Evolutionary conservation across 2,329 filamentous ascomycete genomes (phyloP).

Genomic region (Arthrobotrys sinensis): DNA sequence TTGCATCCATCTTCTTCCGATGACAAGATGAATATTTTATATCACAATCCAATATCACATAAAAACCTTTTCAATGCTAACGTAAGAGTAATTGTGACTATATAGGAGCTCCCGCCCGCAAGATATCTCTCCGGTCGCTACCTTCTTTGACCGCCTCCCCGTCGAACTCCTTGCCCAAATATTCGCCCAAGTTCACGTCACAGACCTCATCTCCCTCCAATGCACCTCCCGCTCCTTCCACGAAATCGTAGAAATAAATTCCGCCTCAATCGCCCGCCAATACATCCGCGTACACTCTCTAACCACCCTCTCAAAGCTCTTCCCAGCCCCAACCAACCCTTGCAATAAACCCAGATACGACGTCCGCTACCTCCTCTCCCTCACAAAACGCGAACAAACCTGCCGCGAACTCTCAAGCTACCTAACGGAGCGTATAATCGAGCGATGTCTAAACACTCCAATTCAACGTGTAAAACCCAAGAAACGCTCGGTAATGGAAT

Average conservation of each 20-base stretch:
- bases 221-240: slow-evolving; percentile 63
- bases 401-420: slow-evolving; percentile 63
- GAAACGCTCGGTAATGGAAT: slow-evolving; percentile 50
- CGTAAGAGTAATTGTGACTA: background rate
- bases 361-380: slow-evolving; percentile 62
- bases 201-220: slow-evolving; percentile 63
- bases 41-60: background rate
- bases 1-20: slow-evolving; percentile 8
- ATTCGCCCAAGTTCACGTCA: slow-evolving; percentile 62
- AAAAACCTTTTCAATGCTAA: slow-evolving; percentile 5
- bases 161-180: slow-evolving; percentile 64
- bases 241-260: slow-evolving; percentile 63
- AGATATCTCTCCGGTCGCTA: slow-evolving; percentile 49
- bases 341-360: slow-evolving; percentile 60
- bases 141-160: slow-evolving; percentile 64
- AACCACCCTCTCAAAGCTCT: slow-evolving; percentile 62
- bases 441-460: slow-evolving; percentile 52
- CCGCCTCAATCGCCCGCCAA: slow-evolving; percentile 62
- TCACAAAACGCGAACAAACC: slow-evolving; percentile 62
- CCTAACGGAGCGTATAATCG: slow-evolving; percentile 62
- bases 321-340: slow-evolving; percentile 60
- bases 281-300: slow-evolving; percentile 61
- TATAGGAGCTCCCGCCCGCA: slow-evolving; percentile 37
- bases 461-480: slow-evolving; percentile 55
- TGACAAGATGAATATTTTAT: slow-evolving; percentile 1